Percentiles rank a stretch among this genome's conserved stretches.
Evolutionary conservation across 768 basidiomycete genomes (phyloP).

Genomic region (Macrolepiota fuliginosa): DNA sequence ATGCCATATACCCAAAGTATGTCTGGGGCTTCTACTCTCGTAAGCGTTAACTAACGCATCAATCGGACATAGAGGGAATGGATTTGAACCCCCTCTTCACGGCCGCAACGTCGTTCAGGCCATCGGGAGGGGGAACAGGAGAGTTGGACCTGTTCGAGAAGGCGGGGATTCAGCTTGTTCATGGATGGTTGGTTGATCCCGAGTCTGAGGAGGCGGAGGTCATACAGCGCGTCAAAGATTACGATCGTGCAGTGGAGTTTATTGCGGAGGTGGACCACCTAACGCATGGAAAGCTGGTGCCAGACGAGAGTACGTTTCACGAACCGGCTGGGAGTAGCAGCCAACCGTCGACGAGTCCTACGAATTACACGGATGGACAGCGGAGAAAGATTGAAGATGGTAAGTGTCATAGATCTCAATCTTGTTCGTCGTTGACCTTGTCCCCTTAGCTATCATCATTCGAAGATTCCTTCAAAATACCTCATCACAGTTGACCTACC

Average conservation of each 20-base stretch:
- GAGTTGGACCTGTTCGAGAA: conserved; percentile 86
- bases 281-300: conserved; percentile 59
- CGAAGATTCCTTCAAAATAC: conserved; percentile 68
- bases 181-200: conserved; percentile 88
- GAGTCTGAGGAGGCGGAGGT: conserved; percentile 55
- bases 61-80: conserved; percentile 65
- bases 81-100: conserved; percentile 87
- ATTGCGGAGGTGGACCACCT: conserved; percentile 82
- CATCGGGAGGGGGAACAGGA: conserved; percentile 56
- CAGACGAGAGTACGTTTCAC: conserved; percentile 27
- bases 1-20: conserved; percentile 77
- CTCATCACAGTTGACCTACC: conserved; percentile 83
- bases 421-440: neutral
- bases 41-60: neutral
- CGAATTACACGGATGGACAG: conserved; percentile 50
- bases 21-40: conserved; percentile 22
- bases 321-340: conserved; percentile 16
- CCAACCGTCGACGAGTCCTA: conserved; percentile 20
- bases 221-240: conserved; percentile 56
- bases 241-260: conserved; percentile 69
- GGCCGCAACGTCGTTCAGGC: conserved; percentile 62
- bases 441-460: conserved; percentile 55
- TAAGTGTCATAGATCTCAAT: conserved; percentile 29
- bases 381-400: conserved; percentile 68
- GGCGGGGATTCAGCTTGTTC: conserved; percentile 76